These are phyloP conservation scores for Nidula microcarpa DNA, from an alignment of 768 basidiomycete species.

Conservation along the genomic window DNA sequence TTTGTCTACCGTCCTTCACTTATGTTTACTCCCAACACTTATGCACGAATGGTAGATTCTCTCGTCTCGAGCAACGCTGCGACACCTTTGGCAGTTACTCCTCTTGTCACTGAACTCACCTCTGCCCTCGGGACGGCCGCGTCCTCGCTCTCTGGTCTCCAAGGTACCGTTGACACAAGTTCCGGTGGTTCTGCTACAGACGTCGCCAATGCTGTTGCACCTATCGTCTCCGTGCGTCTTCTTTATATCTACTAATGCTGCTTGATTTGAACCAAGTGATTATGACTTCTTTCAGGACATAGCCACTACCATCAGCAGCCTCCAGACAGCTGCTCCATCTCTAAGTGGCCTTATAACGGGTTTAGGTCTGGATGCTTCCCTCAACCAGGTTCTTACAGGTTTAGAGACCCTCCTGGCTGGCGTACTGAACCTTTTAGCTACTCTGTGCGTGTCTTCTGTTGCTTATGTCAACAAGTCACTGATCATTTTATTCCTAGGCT, in stretches of 20 bases:
- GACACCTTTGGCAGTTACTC: conserved; percentile 2
- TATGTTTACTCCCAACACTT: neutral
- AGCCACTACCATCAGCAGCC: neutral
- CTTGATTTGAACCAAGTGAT: neutral
- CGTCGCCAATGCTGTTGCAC: conserved; percentile 8
- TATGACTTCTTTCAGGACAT: neutral
- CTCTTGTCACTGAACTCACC: conserved; percentile 3
- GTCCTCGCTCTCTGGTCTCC: neutral
- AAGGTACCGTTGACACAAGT: conserved; percentile 2
- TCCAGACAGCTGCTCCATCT: neutral
- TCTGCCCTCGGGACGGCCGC: neutral
- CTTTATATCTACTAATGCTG: neutral
- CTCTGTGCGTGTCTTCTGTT: neutral
- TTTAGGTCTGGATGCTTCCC: neutral
- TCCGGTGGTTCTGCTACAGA: conserved; percentile 7
- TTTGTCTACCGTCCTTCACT: neutral
- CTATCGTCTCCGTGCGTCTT: neutral
- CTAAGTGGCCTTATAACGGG: neutral
- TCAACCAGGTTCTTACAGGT: conserved; percentile 1
- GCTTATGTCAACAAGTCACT: neutral
- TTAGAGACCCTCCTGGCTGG: conserved; percentile 1
- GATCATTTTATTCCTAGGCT: neutral
- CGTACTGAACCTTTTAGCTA: neutral
- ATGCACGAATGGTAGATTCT: neutral
- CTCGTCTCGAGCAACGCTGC: conserved; percentile 1